These are phyloP conservation scores for Vitellaria paradoxa DNA, from an alignment of 179 eudicot genomes.

Conservation along the genomic window DNA sequence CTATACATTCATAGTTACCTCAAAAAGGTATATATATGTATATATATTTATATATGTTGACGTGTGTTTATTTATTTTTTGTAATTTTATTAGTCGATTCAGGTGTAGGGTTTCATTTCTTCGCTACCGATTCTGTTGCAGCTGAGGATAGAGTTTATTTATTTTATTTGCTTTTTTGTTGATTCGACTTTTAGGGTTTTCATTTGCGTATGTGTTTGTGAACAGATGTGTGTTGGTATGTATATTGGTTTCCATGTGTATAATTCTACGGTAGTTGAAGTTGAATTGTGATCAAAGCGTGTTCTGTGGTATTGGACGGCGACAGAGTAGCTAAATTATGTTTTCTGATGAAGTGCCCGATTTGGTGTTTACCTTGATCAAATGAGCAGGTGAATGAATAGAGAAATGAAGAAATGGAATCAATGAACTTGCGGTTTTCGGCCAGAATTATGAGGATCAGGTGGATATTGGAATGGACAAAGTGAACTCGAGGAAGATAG, in stretches of 20 bases:
- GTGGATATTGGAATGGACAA: not conserved
- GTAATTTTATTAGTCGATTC: conserved; percentile 2
- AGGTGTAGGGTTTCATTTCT: conserved; percentile 18
- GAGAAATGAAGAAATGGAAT: too few species aligned
- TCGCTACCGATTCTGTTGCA: not conserved
- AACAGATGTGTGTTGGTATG: too few species aligned
- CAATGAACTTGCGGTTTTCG: not conserved
- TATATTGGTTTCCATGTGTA: not conserved
- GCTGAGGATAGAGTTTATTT: conserved; percentile 1
- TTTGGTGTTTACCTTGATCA: conserved; percentile 5
- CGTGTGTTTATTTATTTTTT: not conserved
- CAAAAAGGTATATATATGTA: not conserved
- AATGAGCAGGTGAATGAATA: not conserved
- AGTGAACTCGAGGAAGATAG: conserved; percentile 2
- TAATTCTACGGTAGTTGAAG: conserved; percentile 1
- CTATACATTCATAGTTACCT: not conserved
- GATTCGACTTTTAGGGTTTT: conserved; percentile 12
- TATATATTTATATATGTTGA: not conserved
- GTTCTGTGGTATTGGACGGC: not conserved
- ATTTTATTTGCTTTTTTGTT: not conserved
- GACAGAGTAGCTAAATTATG: not conserved
- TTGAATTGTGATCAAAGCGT: conserved; percentile 6
- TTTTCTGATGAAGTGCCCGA: not conserved
- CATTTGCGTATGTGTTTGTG: not conserved
- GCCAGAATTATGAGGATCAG: not conserved